Evolutionary conservation across 1,139 yeast species (phyloP).

Genomic region (Blastobotrys ciferrii): DNA sequence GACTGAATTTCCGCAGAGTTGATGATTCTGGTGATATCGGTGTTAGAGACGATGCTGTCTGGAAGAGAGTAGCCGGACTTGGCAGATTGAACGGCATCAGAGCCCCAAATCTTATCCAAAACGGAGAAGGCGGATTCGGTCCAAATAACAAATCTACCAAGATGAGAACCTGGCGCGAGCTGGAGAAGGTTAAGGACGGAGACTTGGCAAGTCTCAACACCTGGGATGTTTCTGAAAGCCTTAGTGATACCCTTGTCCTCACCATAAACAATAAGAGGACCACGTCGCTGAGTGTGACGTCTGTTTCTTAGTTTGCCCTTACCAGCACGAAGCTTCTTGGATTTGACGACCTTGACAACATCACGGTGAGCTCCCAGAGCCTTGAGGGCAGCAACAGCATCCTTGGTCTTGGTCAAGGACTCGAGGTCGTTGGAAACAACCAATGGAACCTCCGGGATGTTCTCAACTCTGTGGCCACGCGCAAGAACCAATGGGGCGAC

Average conservation of each 20-base stretch:
- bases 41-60: conserved; percentile 87
- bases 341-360: conserved; percentile 95
- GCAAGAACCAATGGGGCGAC: conserved; percentile 98
- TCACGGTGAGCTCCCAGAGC: conserved; percentile 99
- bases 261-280: conserved; percentile 98
- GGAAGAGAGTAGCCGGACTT: conserved; percentile 94
- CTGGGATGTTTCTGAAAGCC: conserved; percentile 99
- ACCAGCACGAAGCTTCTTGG: conserved; percentile 99
- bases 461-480: conserved; percentile 99
- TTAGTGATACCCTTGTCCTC: conserved; percentile 96
- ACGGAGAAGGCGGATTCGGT: conserved; percentile 97
- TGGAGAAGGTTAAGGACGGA: conserved; percentile 93
- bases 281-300: conserved; percentile 99
- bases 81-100: conserved; percentile 79
- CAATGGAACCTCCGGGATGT: conserved; percentile 97
- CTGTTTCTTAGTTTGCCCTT: conserved; percentile 99
- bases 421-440: conserved; percentile 94
- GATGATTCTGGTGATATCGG: conserved; percentile 96
- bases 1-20: conserved; percentile 99
- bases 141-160: conserved; percentile 99
- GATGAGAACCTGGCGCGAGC: conserved; percentile 99
- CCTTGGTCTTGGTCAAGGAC: conserved; percentile 94
- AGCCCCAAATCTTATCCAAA: conserved; percentile 96
- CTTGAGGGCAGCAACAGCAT: conserved; percentile 97
- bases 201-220: conserved; percentile 97